Conservation (phyloP, 2,329 filamentous ascomycete species). For the Cadophora luteo-olivacea region DNA sequence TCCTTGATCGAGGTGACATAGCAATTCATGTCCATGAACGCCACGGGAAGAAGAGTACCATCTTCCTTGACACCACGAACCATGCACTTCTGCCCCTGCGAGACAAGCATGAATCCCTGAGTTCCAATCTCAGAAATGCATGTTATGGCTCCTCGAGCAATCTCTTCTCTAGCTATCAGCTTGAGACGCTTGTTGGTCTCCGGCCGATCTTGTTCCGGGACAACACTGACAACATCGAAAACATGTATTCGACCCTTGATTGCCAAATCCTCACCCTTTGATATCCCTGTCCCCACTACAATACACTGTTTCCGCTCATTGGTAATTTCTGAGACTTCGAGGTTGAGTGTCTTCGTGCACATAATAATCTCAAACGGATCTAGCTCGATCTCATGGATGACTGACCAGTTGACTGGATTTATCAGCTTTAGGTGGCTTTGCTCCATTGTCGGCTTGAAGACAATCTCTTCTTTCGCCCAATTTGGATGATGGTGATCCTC, state of each 20-base stretch:
- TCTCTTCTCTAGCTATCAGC: slow-evolving; percentile 86
- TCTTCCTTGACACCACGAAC: slow-evolving; percentile 96
- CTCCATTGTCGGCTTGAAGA: slow-evolving; percentile 70
- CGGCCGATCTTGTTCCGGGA: slow-evolving; percentile 83
- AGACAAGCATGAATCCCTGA: slow-evolving; percentile 86
- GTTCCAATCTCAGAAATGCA: slow-evolving; percentile 84
- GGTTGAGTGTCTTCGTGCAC: slow-evolving; percentile 80
- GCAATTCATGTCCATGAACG: slow-evolving; percentile 97
- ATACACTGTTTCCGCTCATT: slow-evolving; percentile 85
- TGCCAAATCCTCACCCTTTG: slow-evolving; percentile 89
- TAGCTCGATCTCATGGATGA: slow-evolving; percentile 78
- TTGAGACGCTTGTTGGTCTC: slow-evolving; percentile 89
- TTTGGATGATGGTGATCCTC: slow-evolving; percentile 77
- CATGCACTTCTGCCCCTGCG: slow-evolving; percentile 97
- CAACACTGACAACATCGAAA: slow-evolving; percentile 89
- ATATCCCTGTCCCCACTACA: slow-evolving; percentile 82
- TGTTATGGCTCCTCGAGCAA: slow-evolving; percentile 89
- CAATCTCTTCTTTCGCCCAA: slow-evolving; percentile 73
- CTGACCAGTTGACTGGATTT: slow-evolving; percentile 76
- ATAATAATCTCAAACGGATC: slow-evolving; percentile 79
- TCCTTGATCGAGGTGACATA: slow-evolving; percentile 88
- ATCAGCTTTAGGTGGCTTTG: slow-evolving; percentile 80
- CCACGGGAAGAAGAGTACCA: slow-evolving; percentile 87
- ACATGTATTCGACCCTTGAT: slow-evolving; percentile 86
- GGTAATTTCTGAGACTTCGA: slow-evolving; percentile 91